Percentiles rank a stretch among this genome's conserved stretches.
phyloP scores from a whole-genome alignment of 208 protist species.

The Angomonas deanei region DNA sequence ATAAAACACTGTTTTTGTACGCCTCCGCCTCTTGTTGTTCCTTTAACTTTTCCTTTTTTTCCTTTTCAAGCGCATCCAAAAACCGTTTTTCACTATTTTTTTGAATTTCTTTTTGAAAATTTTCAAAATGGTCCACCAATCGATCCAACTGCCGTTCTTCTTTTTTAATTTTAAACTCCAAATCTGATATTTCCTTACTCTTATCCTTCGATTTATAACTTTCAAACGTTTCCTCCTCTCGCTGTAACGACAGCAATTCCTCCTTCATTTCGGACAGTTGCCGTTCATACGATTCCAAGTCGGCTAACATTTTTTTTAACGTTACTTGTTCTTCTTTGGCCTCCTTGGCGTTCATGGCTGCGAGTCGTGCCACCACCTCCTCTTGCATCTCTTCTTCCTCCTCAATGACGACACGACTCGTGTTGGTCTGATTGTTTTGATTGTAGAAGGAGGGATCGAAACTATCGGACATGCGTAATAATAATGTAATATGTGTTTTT shows the following conservation, averaged over 20 bases:
- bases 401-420: slow-evolving; percentile 24
- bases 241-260: slow-evolving; percentile 14
- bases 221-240: neutral
- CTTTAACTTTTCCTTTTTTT: neutral
- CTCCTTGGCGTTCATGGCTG: slow-evolving; percentile 21
- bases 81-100: neutral
- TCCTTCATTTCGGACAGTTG: slow-evolving; percentile 16
- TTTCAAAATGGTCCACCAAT: neutral
- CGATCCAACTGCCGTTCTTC: neutral
- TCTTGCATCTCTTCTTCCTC: slow-evolving; percentile 49
- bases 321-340: slow-evolving; percentile 40
- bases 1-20: neutral
- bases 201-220: neutral
- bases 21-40: neutral
- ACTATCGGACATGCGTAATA: neutral
- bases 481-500: slow-evolving; percentile 1
- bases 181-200: neutral
- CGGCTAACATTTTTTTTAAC: slow-evolving; percentile 28
- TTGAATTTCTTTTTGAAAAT: neutral
- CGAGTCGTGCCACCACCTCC: slow-evolving; percentile 46
- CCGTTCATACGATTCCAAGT: slow-evolving; percentile 28
- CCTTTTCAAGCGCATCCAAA: neutral
- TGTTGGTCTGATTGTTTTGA: neutral
- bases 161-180: neutral
- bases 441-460: neutral